Evolutionary conservation across 2,329 filamentous ascomycete species (phyloP).

Genomic region (Diaporthe nobilis): DNA sequence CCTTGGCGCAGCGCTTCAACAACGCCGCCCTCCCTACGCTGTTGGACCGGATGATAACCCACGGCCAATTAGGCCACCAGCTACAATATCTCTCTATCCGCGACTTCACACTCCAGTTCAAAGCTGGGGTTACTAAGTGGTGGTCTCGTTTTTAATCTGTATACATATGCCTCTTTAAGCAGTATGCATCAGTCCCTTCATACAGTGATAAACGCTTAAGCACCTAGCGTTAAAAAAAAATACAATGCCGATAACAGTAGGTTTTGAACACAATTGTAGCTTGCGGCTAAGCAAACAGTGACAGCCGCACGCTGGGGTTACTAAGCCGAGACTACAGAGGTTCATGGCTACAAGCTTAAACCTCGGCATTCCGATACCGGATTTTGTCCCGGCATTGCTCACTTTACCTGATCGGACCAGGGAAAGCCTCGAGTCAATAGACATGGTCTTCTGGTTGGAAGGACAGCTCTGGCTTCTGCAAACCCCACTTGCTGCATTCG

Average conservation of each 20-base stretch:
- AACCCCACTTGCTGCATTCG: accelerated
- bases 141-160: too few species aligned
- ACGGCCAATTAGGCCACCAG: neutral
- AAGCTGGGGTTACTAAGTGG: neutral
- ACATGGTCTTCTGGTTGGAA: neutral
- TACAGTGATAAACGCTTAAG: too few species aligned
- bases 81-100: neutral
- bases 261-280: too few species aligned
- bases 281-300: too few species aligned
- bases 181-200: too few species aligned
- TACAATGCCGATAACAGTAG: too few species aligned
- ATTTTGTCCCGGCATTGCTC: neutral
- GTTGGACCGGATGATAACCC: neutral
- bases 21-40: neutral
- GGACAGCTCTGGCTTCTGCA: neutral
- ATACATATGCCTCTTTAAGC: too few species aligned
- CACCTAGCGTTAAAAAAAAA: too few species aligned
- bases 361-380: neutral
- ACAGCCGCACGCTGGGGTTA: neutral
- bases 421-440: too few species aligned
- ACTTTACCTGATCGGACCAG: neutral
- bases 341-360: neutral
- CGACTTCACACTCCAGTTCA: neutral
- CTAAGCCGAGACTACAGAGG: neutral
- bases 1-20: neutral